Evolutionary conservation across 768 basidiomycete genomes (phyloP).

Genomic region (Pulveroboletus sp.): DNA sequence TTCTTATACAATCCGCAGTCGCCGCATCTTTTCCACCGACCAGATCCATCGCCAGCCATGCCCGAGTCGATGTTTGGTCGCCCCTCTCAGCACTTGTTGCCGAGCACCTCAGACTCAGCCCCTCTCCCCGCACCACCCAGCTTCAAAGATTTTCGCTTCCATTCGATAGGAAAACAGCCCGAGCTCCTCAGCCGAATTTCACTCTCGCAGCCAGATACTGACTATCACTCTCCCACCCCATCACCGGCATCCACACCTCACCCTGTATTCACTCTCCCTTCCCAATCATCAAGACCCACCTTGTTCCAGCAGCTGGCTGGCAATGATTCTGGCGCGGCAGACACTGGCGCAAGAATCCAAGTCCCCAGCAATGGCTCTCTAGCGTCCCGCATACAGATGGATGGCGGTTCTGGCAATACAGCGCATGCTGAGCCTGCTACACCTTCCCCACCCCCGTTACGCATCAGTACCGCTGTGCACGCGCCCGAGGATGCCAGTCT

Average conservation of each 20-base stretch:
- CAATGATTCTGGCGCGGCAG: neutral
- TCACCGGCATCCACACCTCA: conserved; percentile 11
- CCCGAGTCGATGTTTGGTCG: conserved; percentile 29
- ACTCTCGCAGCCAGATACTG: conserved; percentile 25
- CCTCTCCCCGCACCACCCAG: conserved; percentile 16
- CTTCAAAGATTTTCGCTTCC: conserved; percentile 48
- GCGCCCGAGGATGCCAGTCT: conserved; percentile 9
- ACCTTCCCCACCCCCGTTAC: neutral
- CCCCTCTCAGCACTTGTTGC: conserved; percentile 25
- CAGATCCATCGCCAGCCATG: conserved; percentile 16
- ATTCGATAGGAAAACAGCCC: conserved; percentile 53
- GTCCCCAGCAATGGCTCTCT: conserved; percentile 9
- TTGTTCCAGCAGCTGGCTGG: conserved; percentile 23
- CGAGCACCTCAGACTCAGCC: too few species aligned
- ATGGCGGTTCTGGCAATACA: neutral
- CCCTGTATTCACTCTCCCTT: neutral
- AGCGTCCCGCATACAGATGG: conserved; percentile 26
- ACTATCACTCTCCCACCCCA: conserved; percentile 30
- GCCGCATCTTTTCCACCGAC: conserved; percentile 13
- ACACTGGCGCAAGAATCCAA: neutral
- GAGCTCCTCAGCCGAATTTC: conserved; percentile 51
- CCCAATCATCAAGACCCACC: conserved; percentile 17
- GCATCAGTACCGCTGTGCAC: neutral
- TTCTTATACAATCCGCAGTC: conserved; percentile 8
- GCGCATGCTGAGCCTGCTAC: neutral